Evolutionary conservation across 2,329 filamentous ascomycete species (phyloP).

Genomic region (Aspergillus aculeatinus): DNA sequence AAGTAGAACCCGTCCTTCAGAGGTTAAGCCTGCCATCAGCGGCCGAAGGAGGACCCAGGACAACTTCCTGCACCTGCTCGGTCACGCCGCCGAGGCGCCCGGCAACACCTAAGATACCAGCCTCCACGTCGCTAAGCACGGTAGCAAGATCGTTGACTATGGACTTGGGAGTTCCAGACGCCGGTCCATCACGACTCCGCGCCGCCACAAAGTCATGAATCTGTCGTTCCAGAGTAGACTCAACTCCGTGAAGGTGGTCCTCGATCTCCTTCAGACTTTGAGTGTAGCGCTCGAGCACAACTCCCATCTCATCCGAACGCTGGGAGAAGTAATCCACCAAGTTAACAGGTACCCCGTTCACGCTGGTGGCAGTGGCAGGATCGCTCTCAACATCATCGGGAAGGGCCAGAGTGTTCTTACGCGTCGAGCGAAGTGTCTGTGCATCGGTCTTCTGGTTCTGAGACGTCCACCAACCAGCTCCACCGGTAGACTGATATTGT

Average conservation of each 20-base stretch:
- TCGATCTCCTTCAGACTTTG: conserved; percentile 64
- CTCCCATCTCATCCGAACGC: conserved; percentile 61
- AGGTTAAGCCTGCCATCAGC: conserved; percentile 29
- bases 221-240: conserved; percentile 59
- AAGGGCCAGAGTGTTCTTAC: conserved; percentile 48
- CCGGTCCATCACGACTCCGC: conserved; percentile 40
- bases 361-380: conserved; percentile 40
- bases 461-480: conserved; percentile 41
- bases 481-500: conserved; percentile 57
- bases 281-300: conserved; percentile 58
- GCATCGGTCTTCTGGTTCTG: conserved; percentile 42
- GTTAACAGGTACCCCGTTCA: conserved; percentile 57
- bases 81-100: conserved; percentile 59
- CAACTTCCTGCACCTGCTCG: conserved; percentile 61
- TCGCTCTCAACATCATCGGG: conserved; percentile 47
- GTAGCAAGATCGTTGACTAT: conserved; percentile 51
- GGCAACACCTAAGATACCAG: conserved; percentile 63
- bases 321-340: conserved; percentile 64
- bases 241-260: conserved; percentile 63
- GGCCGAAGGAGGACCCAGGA: conserved; percentile 42
- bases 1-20: conserved; percentile 2
- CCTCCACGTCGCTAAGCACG: conserved; percentile 65
- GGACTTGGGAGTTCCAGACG: conserved; percentile 46
- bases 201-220: conserved; percentile 55
- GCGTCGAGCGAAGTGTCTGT: conserved; percentile 39